Percentiles rank a stretch among this genome's conserved stretches.
phyloP scores from a whole-genome alignment of 1,284 basidiomycete genomes.

The Fereydounia khargensis region DNA sequence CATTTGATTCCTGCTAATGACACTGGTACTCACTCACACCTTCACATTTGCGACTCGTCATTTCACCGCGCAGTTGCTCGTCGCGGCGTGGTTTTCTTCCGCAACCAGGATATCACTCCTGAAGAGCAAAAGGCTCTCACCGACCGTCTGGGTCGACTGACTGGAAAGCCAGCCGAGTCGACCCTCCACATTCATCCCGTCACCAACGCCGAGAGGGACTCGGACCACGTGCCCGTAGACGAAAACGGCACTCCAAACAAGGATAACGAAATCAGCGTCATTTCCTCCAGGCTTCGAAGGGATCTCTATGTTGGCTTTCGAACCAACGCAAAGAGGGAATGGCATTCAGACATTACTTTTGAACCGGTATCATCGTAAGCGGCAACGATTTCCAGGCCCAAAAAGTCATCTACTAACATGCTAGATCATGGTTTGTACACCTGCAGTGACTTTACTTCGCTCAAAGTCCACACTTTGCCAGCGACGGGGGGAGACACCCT shows the following conservation, averaged over 20 bases:
- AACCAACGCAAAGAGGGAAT: constrained; percentile 7
- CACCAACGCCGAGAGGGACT: constrained; percentile 61
- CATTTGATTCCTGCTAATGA: too few relatives aligned
- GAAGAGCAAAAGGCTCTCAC: constrained; percentile 62
- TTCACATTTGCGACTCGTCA: too few relatives aligned
- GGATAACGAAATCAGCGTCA: constrained; percentile 45
- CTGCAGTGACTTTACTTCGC: constrained; percentile 63
- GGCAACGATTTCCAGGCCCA: too few relatives aligned
- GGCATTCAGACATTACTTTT: constrained; percentile 67
- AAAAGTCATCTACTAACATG: too few relatives aligned
- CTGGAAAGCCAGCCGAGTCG: constrained; percentile 65
- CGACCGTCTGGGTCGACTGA: constrained; percentile 63
- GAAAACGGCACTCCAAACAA: constrained; percentile 19
- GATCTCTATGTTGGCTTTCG: constrained; percentile 1
- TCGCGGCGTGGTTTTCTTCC: constrained; percentile 73
- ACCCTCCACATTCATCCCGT: constrained; percentile 69
- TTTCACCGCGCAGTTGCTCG: too few relatives aligned
- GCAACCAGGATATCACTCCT: constrained; percentile 62
- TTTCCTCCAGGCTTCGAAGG: constrained; percentile 13
- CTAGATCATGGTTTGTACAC: too few relatives aligned
- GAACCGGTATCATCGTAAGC: constrained; percentile 69
- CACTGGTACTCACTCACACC: not conserved
- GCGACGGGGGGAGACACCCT: constrained; percentile 52
- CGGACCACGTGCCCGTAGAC: constrained; percentile 7
- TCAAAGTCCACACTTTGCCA: constrained; percentile 42